Base-by-base conservation (phyloP, 495 filamentous ascomycete species). In the Podospora pseudoanserina region DNA sequence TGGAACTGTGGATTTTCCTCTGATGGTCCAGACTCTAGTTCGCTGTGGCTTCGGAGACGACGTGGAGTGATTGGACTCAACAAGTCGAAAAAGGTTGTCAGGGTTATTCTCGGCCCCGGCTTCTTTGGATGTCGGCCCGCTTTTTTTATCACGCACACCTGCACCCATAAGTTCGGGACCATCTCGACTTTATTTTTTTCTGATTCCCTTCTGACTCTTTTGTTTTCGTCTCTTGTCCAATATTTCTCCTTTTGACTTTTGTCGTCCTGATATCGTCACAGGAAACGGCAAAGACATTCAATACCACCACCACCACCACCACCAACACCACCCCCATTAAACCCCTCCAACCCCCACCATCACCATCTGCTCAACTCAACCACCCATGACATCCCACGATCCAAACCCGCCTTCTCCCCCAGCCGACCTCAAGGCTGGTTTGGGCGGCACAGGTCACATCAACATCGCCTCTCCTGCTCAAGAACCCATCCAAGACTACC, bases 291-390 rank as follows among this genome's bases (percentile, higher is more conserved):
- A 34, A 65, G 19, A 20, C 20, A 75, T 23, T 23, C 73, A 76
- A 78, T 73, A 67, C 73, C 81, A 32, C 30, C 30, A 32, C 39
- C 74, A 67, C 73, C 81, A 32, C 30, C 80, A 83, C 68, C 30
- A 32, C 39, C 39, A 49, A 5, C 39, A 80, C 80, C 80, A 83
- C 68, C 80, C 80, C 63, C 74, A 69, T 81, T 82, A 81, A 81
- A 85, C 84, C 84, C 82, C 82, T 81, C 39, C 39, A 49, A 49
- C 39, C 39, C 39, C 39, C 39, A 49, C 39, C 39, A 49, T 78
- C 77, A 75, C 61, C 79, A 61, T 60, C 63, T 59, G 62, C 55
- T 32, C 18, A 63, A 69, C 7, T 65, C 13, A 68, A 80, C 78
- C 30, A 32, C 30, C 30, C 79, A 83, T 83, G 81, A 79, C 61